Percentiles rank a stretch among this genome's conserved stretches.
Evolutionary conservation across 116 monocot species (phyloP).

Genomic region (Phalaenopsis hybrid): DNA sequence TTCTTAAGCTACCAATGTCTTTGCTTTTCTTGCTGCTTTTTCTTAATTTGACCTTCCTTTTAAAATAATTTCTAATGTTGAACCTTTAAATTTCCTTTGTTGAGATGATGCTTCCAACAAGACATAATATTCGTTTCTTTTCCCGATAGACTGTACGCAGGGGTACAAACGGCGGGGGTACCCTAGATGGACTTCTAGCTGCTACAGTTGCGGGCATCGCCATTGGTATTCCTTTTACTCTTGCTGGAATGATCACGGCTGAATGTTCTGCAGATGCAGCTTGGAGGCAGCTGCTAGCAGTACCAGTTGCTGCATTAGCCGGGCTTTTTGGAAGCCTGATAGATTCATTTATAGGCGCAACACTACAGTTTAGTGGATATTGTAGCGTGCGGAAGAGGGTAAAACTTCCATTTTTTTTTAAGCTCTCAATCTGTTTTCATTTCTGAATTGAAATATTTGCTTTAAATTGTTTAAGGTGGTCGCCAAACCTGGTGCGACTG

Average conservation of each 20-base stretch:
- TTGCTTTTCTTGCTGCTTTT: neutral
- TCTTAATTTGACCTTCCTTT: neutral
- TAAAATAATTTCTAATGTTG: neutral
- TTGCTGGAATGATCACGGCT: constrained; percentile 48
- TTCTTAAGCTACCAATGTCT: neutral
- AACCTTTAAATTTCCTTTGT: neutral
- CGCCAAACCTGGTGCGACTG: constrained; percentile 19
- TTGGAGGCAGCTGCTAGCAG: constrained; percentile 57
- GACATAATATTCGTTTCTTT: neutral
- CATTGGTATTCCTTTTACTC: constrained; percentile 55
- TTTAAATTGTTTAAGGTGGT: constrained; percentile 22
- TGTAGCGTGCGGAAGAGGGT: constrained; percentile 81
- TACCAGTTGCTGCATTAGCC: constrained; percentile 64
- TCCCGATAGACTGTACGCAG: constrained; percentile 55
- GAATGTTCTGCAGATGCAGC: constrained; percentile 39
- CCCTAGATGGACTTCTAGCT: constrained; percentile 60
- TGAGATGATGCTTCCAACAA: no score
- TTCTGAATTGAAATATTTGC: neutral
- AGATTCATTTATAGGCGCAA: constrained; percentile 87
- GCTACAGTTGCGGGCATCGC: constrained; percentile 63
- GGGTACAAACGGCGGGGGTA: constrained; percentile 96
- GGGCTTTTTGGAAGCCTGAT: constrained; percentile 80
- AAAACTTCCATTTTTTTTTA: neutral
- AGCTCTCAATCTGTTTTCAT: neutral
- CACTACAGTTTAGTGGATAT: constrained; percentile 81